Base-by-base conservation (phyloP, 2,329 filamentous ascomycete genomes). In the Hypoxylon sp. region DNA sequence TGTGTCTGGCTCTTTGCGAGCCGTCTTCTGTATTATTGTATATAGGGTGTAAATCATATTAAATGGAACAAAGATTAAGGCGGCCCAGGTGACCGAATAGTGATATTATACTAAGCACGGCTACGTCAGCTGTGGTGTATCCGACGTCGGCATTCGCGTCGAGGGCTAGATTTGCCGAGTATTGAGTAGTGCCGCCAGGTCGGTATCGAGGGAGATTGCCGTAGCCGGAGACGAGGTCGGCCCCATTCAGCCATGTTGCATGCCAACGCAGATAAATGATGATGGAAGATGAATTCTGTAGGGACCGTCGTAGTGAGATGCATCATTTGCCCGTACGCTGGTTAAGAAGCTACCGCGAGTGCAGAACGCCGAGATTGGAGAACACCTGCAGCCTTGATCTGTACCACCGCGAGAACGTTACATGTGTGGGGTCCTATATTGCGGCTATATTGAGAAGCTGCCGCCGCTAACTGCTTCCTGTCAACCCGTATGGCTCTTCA, bases 361-460 rank as follows among this genome's bases (percentile, higher is more conserved):
- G 42, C 17, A 53, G 17, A 44, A 37, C 37, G 30, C 54, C 44
- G 37, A 49, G 51, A 62, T 50, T 60, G 59, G 53, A 53, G 44
- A 49, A 37, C 66, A 61, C 63, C 40, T 70, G 64, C 61, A 68
- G 58, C 64, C 71, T 66, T 65, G 66, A 44, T 44, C 61, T 33
- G 63, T 65, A 49, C 35, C 54, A 66, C 58, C n/a, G 49, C 31
- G 64, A 71, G 63, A 69, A 69, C 66, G 69, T 71, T 70, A 66
- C 66, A 69, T 66, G 62, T 67, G 69, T 72, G 66, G 66, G 64
- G 69, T 66, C 57, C 46, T 66, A 72, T 72, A 72, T 72, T 73
- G 49, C 61, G 71, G 69, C 62, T 73, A 70, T 73, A 72, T 73
- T 70, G 62, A 51, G 22, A n/a, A 40, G 37, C 56, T 62, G 22